A percentile compares a stretch with the other conserved stretches of the same genome.
phyloP scores from a whole-genome alignment of 2,329 filamentous ascomycete species.

The Hyphodiscus sp. region DNA sequence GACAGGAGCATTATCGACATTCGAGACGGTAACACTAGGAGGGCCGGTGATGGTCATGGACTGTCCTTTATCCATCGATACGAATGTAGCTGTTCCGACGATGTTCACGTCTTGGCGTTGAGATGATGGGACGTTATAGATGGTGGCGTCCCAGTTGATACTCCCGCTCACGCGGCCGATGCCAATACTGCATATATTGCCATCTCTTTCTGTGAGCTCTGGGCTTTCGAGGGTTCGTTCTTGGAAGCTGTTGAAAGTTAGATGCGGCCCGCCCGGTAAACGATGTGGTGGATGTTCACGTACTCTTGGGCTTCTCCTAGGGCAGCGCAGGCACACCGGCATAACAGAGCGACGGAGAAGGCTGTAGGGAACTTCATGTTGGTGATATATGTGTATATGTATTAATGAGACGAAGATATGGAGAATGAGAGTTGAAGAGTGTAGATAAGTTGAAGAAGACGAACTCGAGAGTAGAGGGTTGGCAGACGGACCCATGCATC shows the following conservation, averaged over 20 bases:
- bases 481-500: background rate
- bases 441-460: background rate
- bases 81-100: conserved; percentile 5
- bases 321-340: background rate
- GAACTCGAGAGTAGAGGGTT: background rate
- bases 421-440: background rate
- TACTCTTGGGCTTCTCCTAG: background rate
- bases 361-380: background rate
- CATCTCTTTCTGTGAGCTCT: background rate
- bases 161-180: background rate
- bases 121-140: conserved; percentile 12
- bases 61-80: conserved; percentile 13
- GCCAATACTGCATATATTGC: background rate
- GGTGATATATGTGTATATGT: background rate
- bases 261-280: background rate
- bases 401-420: background rate
- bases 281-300: background rate
- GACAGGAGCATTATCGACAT: conserved; percentile 15
- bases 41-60: conserved; percentile 7
- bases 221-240: background rate
- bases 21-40: conserved; percentile 12
- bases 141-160: conserved; percentile 11
- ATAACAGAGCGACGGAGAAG: background rate
- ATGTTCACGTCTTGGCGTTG: conserved; percentile 13
- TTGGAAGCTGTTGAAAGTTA: background rate